Evolutionary conservation across 169 alveolate genomes (phyloP).

Genomic region (Fabrea salina): DNA sequence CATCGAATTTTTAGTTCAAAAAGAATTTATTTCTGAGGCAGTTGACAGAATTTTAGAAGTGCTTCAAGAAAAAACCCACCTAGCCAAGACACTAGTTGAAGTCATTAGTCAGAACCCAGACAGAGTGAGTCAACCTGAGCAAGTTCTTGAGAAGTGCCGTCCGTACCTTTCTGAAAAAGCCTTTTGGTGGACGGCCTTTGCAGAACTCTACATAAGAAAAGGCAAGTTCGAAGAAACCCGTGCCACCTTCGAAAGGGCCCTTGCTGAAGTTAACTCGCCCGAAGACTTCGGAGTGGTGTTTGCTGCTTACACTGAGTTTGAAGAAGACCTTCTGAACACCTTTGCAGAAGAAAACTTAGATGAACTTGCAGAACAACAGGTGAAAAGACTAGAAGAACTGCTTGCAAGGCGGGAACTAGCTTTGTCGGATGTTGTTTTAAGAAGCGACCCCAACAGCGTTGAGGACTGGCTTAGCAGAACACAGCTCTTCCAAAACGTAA

Average conservation of each 20-base stretch:
- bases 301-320: slow-evolving; percentile 79
- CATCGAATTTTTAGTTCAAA: slow-evolving; percentile 56
- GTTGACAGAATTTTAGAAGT: slow-evolving; percentile 73
- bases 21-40: slow-evolving; percentile 65
- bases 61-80: slow-evolving; percentile 74
- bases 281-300: slow-evolving; percentile 81
- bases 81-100: slow-evolving; percentile 75
- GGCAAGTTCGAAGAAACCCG: slow-evolving; percentile 77
- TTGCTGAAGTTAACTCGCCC: slow-evolving; percentile 69
- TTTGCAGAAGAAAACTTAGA: not conserved
- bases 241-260: slow-evolving; percentile 78
- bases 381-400: slow-evolving; percentile 43
- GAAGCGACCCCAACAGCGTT: slow-evolving; percentile 78
- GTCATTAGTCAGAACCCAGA: slow-evolving; percentile 80
- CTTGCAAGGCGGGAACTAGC: slow-evolving; percentile 64
- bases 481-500: slow-evolving; percentile 56
- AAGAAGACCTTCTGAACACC: slow-evolving; percentile 58
- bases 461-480: slow-evolving; percentile 80
- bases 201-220: slow-evolving; percentile 67
- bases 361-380: slow-evolving; percentile 40
- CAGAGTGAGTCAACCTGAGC: slow-evolving; percentile 73
- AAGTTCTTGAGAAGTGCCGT: slow-evolving; percentile 16
- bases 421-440: slow-evolving; percentile 61
- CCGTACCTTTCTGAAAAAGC: slow-evolving; percentile 88
- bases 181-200: slow-evolving; percentile 70